Percentiles rank a stretch among this genome's conserved stretches.
Conservation (phyloP, 148 eudicot species). For the Camellia lanceoleosa region DNA sequence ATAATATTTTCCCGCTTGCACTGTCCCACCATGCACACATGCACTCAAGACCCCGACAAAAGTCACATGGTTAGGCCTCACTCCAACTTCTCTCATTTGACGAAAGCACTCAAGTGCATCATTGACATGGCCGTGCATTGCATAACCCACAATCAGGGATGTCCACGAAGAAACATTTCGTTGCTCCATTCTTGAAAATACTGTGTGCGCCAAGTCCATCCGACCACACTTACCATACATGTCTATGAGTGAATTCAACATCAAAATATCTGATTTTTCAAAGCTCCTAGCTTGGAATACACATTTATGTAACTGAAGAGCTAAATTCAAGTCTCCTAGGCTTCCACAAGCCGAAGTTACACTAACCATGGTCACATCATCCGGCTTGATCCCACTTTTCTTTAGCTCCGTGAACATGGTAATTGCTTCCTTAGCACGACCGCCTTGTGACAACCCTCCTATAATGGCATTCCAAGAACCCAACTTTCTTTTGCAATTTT, state of each 20-base stretch:
- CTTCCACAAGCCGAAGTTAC: slow-evolving; percentile 67
- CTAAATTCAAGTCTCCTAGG: slow-evolving; percentile 63
- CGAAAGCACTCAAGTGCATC: slow-evolving; percentile 55
- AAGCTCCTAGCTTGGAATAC: slow-evolving; percentile 43
- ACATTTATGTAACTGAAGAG: slow-evolving; percentile 64
- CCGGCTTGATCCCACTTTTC: slow-evolving; percentile 48
- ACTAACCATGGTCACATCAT: slow-evolving; percentile 73
- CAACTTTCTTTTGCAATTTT: slow-evolving; percentile 59
- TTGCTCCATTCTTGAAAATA: slow-evolving; percentile 51
- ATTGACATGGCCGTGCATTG: slow-evolving; percentile 48
- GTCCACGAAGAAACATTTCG: slow-evolving; percentile 82
- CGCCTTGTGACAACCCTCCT: slow-evolving; percentile 60
- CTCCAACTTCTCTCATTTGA: slow-evolving; percentile 45
- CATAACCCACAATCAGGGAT: slow-evolving; percentile 81
- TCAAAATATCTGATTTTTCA: slow-evolving; percentile 41
- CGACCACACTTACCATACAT: slow-evolving; percentile 88
- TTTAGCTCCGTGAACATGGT: slow-evolving; percentile 53
- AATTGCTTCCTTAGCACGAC: slow-evolving; percentile 47
- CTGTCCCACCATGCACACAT: slow-evolving; percentile 80
- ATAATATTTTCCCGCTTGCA: slow-evolving; percentile 56
- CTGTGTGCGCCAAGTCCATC: slow-evolving; percentile 68
- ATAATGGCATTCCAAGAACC: slow-evolving; percentile 91
- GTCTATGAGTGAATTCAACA: slow-evolving; percentile 71
- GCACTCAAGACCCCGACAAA: slow-evolving; percentile 76
- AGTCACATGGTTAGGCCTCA: slow-evolving; percentile 70